A percentile compares a stretch with the other conserved stretches of the same genome.
Evolutionary conservation across 257 asterid species (phyloP).

Genomic region (Henckelia pumila): DNA sequence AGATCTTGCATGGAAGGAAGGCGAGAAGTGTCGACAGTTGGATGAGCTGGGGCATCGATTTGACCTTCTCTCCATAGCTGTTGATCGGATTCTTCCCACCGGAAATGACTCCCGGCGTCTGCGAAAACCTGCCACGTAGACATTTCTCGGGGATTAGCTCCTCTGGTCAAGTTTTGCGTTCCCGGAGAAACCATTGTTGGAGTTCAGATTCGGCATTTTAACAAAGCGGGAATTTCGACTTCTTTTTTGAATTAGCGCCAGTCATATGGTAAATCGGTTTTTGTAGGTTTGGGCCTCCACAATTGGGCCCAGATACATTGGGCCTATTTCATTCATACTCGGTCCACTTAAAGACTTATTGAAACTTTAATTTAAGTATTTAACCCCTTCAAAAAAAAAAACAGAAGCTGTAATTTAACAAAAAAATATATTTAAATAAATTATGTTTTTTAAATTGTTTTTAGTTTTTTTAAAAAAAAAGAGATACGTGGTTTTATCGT

Average conservation of each 20-base stretch:
- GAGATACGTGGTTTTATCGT: no score
- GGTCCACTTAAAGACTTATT: no score
- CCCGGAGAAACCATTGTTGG: no score
- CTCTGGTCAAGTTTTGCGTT: neutral
- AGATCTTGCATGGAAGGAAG: constrained; percentile 90
- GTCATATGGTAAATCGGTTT: neutral
- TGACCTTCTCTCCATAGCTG: constrained; percentile 30
- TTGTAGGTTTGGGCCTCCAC: neutral
- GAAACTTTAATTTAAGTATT: no score
- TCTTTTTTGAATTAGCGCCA: neutral
- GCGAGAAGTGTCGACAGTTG: constrained; percentile 34
- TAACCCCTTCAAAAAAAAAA: no score
- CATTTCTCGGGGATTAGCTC: constrained; percentile 56
- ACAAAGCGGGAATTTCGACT: constrained; percentile 15
- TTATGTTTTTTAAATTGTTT: no score
- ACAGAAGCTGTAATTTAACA: no score
- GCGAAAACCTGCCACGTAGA: constrained; percentile 77
- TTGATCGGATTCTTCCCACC: constrained; percentile 54
- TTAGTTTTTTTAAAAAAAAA: no score
- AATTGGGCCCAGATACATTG: neutral
- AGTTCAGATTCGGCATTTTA: neutral
- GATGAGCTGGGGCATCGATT: constrained; percentile 29
- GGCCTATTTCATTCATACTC: neutral
- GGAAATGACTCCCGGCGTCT: constrained; percentile 50
- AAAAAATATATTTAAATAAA: no score